Evolutionary conservation across 164 flowering plant species (phyloP), one percentile per base, ranked within the genome.

Genomic region (Vitis amurensis): DNA sequence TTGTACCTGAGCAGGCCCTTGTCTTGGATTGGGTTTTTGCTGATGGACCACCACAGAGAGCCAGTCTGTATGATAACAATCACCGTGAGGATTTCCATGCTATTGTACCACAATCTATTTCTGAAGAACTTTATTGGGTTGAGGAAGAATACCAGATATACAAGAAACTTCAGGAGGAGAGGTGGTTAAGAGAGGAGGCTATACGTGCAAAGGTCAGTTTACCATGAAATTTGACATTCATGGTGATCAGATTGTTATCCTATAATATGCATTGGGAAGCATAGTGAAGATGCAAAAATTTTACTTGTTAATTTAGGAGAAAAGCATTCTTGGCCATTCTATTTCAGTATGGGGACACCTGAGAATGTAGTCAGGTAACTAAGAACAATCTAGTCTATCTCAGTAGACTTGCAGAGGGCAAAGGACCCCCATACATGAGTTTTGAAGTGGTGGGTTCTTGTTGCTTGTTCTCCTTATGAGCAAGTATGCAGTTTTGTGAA

Each of bases 1-100:
- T 71, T 73, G 87, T 93, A 44, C 99, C 97, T 69, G 90, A 88
- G 67, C 76, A 70, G 66, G 92, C 98, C 58, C 69, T 87, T 72
- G 86, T 92, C 63, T 70, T 96, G 86, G 92, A 96, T 78, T 96
- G 99, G 98, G 99, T 96, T 70, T 87, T 96, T 80, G 95, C 99
- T 76, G 89, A 96, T 83, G 98, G 99, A 61, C 93, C 95, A 49
- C 98, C 97, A 50, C 73, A 78, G 72, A 75, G 68, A 53, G 97
- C 99, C 12, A 71, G 31, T 57, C 52, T 85, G 59, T 96, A 90
- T 80, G 99, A 96, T 79, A 96, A 96, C 83, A 96, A 96, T 71
- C 50, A 81, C 8, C 59, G 15, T 30, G 89, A 89, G 68, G 99
- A 96, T 84, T 96, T 92, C 78, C 99, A 96, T 83, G 86, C 94